phyloP scores from a whole-genome alignment of 2,329 filamentous ascomycete species.

The Fusarium sp. region DNA sequence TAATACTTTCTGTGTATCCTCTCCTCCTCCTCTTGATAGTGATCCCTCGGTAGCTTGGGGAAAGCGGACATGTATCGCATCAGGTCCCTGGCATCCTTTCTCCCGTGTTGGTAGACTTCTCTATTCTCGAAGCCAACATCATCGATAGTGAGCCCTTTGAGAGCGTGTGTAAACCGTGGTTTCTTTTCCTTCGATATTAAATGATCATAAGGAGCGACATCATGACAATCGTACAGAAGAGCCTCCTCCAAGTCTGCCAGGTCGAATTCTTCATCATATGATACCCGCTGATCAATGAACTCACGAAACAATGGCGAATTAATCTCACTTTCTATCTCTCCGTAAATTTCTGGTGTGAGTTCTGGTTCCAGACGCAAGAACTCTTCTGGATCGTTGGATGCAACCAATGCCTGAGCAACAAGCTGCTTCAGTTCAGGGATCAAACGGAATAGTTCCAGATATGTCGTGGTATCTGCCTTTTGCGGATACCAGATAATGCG shows the following conservation, averaged over 20 bases:
- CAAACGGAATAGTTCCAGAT: not conserved
- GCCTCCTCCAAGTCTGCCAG: not conserved
- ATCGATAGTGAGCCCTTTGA: not conserved
- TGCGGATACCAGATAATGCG: not conserved
- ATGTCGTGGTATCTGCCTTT: not conserved
- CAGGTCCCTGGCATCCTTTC: not conserved
- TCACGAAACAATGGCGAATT: not conserved
- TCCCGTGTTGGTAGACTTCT: not conserved
- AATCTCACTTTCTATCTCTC: not conserved
- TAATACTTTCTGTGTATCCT: not conserved
- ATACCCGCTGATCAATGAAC: not conserved
- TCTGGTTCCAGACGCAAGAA: not conserved
- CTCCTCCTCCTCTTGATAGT: not conserved
- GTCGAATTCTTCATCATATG: not conserved
- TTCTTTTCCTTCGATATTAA: not conserved
- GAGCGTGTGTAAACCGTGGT: not conserved
- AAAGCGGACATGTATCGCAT: constrained; percentile 20
- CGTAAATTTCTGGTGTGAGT: not conserved
- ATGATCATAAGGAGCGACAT: not conserved
- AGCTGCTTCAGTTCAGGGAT: not conserved
- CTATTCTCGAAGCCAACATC: not conserved
- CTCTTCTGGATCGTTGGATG: not conserved
- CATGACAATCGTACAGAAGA: not conserved
- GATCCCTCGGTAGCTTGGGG: rapidly evolving
- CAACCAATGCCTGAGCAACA: not conserved